Evolutionary conservation across 2,329 filamentous ascomycete genomes (phyloP), one percentile per base, ranked within the genome.

Genomic region (Sarocladium kiliense): DNA sequence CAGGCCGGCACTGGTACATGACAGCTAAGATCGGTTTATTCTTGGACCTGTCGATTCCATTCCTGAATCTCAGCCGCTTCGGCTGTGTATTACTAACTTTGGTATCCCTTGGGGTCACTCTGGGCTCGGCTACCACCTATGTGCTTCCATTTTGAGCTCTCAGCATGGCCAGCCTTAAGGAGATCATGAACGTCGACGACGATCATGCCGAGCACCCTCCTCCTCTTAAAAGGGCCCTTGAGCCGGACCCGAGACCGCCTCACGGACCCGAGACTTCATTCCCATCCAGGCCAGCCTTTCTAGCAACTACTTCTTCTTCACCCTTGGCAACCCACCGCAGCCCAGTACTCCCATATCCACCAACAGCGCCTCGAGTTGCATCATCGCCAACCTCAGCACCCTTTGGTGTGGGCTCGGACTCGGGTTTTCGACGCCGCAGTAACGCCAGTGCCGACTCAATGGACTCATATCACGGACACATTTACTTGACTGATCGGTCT

Each of bases 131-230:
- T 54, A 37, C 44, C 26, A 51, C 53, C 23, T 42, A 32, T 53
- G 50, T 41, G 65, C 68, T 69, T 72, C 71, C 71, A 69, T 73
- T 67, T 68, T 72, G 68, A 59, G 64, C 67, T 63, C 64, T 67
- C 66, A 68, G 67, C 70, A 81, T 82, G 79, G 73, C 77, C 61
- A 79, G 76, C 64, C 73, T 82, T 60, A 75, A 74, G 63, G 78
- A 78, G 63, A 82, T 82, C 66, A 81, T 82, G 75, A 79, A 81
- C 66, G 70, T 73, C 63, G 75, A 78, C 63, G 77, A 80, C 62
- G 77, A 78, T 62, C 70, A 74, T 59, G 66, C 66, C 57, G 18
- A 44, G 5, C 67, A 66, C 64, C 61, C 49, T 53, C 50, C 9
- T 26, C 50, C 68, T 64, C 70, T 72, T 74, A 78, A 75, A 74